Base-by-base conservation (phyloP, 306 rosid species). In the Cicer judaicum region DNA sequence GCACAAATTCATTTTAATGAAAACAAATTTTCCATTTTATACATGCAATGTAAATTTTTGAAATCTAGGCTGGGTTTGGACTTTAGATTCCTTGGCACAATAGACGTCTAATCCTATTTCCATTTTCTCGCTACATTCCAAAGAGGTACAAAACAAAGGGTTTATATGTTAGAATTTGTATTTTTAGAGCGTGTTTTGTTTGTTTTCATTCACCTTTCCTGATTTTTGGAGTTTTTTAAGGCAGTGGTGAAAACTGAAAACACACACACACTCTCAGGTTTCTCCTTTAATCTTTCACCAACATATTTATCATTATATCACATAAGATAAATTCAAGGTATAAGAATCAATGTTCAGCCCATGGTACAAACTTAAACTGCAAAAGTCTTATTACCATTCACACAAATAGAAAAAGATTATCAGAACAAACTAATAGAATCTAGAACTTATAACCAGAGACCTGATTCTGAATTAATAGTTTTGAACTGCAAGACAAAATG, bases 121-220 rank as follows among this genome's bases (percentile, higher is more conserved):
- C 50, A 74, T 46, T 62, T 73, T 43, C 50, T 29, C 69, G 8
- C 10, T 43, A 47, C 60, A 61, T 34, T 73, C 40, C 12, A 60
- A 54, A 54, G 36, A 54, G 61, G 38, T 18, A 9, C 36, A 16
- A 54, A 54, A 55, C 13, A 55, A 46, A 48, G 19, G 57, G 72
- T 12, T 46, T 16, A 7, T 3, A 13, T 12, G 42, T 24, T 46
- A 75, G 44, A 55, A 39, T 38, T 38, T 38, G 24, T 44, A 47
- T 10, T 60, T 52, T 34, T 1, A 34, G 10, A 12, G 50, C 7
- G 2, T 38, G 54, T 15, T 47, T 48, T 7, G 38, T 15, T 38
- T 7, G 39, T 63, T 62, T 74, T 48, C 21, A 49, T 34, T 62
- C 11, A 34, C 15, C 34, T n/a, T 59, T 43, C 11, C 29, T 16